Evolutionary conservation across 495 filamentous ascomycete genomes (phyloP), one percentile per base, ranked within the genome.

Genomic region (Penicillium canariense): DNA sequence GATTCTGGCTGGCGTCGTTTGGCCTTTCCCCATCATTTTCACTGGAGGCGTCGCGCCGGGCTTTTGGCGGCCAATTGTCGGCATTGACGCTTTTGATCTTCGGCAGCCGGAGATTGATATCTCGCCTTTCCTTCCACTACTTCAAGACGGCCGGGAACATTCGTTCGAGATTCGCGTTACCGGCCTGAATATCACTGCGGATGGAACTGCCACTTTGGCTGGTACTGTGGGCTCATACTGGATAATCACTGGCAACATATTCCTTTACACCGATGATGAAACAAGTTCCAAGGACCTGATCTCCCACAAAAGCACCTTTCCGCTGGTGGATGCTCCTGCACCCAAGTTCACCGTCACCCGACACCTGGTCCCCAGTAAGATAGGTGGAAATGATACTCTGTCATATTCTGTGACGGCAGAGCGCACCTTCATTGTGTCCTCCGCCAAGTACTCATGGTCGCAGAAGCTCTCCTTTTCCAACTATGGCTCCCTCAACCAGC

Each of bases 1-100:
- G 2, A 74, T 77, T 27, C 70, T 94, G 7, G 88, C 89, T 14
- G 91, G 91, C 0, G 87, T 94, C 4, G 78, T 83, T 6, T 95
- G 87, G 88, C 91, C 91, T 4, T 94, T 93, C 54, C 88, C 89
- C 0, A 76, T 91, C 26, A 89, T 96, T 31, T 96, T 96, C 58
- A 95, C 91, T 5, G 91, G 91, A 5, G 91, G 91, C 3, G 82
- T 96, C 1, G 86, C 85, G 2, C 91, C 91, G 1, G 84, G 84
- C 0, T 79, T 95, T 27, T 95, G 91, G 85, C 77, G 88, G 0
- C 91, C 91, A 1, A 85, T 96, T 56, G 90, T 90, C 11, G 90
- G 91, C 1, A 89, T 91, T 42, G 86, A 93, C 48, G 83, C 89
- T 1, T 96, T 90, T 65, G 91, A 96, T 63, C 74, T 96, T 11